Evolutionary conservation across 768 basidiomycete genomes (phyloP).

Genomic region (Infundibulicybe gibba): DNA sequence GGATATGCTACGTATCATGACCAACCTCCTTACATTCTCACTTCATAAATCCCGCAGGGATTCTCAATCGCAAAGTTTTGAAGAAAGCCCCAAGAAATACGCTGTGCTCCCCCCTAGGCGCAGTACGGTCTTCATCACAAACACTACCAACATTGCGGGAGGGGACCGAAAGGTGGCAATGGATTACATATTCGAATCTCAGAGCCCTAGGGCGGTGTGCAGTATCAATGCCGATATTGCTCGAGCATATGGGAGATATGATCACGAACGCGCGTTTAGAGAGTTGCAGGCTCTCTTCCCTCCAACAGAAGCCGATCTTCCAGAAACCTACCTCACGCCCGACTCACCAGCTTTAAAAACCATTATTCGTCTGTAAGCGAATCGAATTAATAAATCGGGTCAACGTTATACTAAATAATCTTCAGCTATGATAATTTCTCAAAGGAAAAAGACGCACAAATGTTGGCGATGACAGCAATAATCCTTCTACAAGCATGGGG

Average conservation of each 20-base stretch:
- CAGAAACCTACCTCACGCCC: conserved; percentile 17
- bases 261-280: conserved; percentile 69
- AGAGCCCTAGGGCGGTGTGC: conserved; percentile 45
- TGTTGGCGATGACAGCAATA: conserved; percentile 75
- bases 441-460: conserved; percentile 66
- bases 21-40: conserved; percentile 64
- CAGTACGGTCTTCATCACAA: conserved; percentile 58
- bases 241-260: conserved; percentile 52
- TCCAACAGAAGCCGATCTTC: conserved; percentile 8
- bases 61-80: conserved; percentile 34
- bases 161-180: conserved; percentile 54
- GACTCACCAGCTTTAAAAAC: conserved; percentile 32
- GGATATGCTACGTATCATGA: conserved; percentile 73
- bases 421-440: conserved; percentile 33
- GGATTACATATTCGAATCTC: conserved; percentile 54
- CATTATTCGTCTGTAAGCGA: conserved; percentile 43
- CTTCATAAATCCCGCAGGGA: conserved; percentile 37
- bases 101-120: conserved; percentile 33
- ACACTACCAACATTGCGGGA: conserved; percentile 45
- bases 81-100: conserved; percentile 18
- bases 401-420: background rate
- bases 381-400: background rate
- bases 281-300: conserved; percentile 50
- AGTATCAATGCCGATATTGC: conserved; percentile 59
- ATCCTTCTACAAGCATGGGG: conserved; percentile 55